Conservation (phyloP, 192 early-diverging fungal genomes). For the Coemansia sp. region DNA sequence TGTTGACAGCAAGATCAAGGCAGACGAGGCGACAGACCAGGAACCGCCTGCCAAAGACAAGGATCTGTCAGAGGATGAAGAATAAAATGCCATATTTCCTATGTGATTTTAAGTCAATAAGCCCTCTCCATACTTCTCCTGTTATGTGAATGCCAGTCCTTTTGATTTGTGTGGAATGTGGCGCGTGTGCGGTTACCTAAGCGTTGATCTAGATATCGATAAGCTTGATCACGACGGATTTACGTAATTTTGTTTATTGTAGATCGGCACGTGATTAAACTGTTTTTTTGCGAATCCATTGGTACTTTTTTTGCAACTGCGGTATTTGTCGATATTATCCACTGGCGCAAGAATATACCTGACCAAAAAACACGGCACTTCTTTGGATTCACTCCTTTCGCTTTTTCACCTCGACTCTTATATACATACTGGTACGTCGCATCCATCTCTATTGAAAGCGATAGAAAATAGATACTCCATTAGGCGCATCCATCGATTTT, state of each 20-base stretch:
- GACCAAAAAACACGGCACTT: neutral
- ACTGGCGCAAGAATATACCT: conserved; percentile 9
- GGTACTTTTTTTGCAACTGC: neutral
- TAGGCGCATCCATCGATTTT: conserved; percentile 7
- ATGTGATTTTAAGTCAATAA: too few species aligned
- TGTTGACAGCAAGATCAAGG: neutral
- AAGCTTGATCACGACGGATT: neutral
- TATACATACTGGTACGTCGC: conserved; percentile 42
- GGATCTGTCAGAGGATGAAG: too few species aligned
- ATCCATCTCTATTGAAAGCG: conserved; percentile 23
- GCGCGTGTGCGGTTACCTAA: too few species aligned
- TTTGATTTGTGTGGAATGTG: too few species aligned
- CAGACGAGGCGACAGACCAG: neutral
- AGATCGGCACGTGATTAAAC: neutral
- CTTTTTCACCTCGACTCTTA: conserved; percentile 21
- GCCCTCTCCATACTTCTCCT: too few species aligned
- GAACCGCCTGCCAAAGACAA: neutral
- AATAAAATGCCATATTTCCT: neutral
- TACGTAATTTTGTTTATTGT: neutral
- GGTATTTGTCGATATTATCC: too few species aligned
- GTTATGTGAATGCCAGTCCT: too few species aligned
- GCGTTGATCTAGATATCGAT: too few species aligned
- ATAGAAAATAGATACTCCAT: neutral
- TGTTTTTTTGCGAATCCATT: neutral
- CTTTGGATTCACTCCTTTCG: conserved; percentile 26